phyloP scores from a whole-genome alignment of 306 rosid genomes.

The Glycine tomentella region DNA sequence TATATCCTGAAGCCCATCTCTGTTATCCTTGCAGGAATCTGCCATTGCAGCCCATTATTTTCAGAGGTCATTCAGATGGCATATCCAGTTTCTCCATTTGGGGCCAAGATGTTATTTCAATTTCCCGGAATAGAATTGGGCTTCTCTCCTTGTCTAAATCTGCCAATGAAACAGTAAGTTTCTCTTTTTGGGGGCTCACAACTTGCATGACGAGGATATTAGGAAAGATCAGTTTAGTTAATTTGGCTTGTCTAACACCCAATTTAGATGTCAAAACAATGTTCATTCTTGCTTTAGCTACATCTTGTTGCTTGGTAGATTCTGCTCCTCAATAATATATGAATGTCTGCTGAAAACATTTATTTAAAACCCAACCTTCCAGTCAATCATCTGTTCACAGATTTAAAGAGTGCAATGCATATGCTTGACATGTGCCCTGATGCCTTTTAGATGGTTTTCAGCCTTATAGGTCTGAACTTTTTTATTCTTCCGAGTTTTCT shows the following conservation, averaged over 20 bases:
- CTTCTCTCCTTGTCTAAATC: conserved; percentile 78
- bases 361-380: too few relatives aligned
- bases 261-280: conserved; percentile 25
- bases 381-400: too few relatives aligned
- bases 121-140: conserved; percentile 91
- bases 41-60: conserved; percentile 69
- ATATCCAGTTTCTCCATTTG: conserved; percentile 85
- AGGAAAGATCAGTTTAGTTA: not conserved
- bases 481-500: too few relatives aligned
- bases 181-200: conserved; percentile 31
- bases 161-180: conserved; percentile 59
- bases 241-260: conserved; percentile 44
- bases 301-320: not conserved
- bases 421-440: too few relatives aligned
- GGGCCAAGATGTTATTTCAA: conserved; percentile 96
- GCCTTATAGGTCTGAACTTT: too few relatives aligned
- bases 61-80: conserved; percentile 89
- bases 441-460: too few relatives aligned
- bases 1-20: conserved; percentile 33
- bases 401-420: too few relatives aligned
- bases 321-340: conserved; percentile 1
- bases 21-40: conserved; percentile 67
- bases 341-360: not conserved
- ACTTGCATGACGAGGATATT: conserved; percentile 8
- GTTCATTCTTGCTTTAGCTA: conserved; percentile 39